These are phyloP conservation scores for Urochloa ruziziensis DNA, from an alignment of 176 grass and related monocot species.

Conservation along the genomic window DNA sequence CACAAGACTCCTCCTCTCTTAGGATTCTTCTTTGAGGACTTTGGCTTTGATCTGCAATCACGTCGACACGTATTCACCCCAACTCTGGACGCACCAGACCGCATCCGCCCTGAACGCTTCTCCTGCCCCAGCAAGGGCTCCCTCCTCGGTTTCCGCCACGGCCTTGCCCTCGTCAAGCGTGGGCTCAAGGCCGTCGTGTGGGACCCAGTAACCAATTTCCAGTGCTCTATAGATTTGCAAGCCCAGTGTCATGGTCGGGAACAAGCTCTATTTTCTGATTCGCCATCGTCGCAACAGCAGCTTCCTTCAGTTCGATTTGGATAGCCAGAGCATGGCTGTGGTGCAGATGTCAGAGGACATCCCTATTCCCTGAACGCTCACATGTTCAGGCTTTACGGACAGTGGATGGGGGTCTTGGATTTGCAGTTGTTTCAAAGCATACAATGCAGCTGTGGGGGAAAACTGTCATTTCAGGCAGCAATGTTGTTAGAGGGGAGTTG, in stretches of 20 bases:
- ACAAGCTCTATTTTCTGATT: too few relatives aligned
- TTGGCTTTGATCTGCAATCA: neutral
- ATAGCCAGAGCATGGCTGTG: neutral
- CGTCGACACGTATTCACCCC: neutral
- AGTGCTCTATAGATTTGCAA: neutral
- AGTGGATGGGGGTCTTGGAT: neutral
- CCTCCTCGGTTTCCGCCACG: neutral
- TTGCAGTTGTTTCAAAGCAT: too few relatives aligned
- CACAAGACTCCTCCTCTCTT: too few relatives aligned
- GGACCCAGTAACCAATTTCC: neutral
- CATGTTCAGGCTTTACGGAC: neutral
- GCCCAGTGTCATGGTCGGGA: neutral
- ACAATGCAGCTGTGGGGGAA: too few relatives aligned
- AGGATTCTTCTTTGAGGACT: neutral
- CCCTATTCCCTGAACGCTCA: neutral
- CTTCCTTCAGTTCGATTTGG: neutral
- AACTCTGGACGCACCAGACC: neutral
- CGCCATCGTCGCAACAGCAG: too few relatives aligned
- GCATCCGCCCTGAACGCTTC: neutral
- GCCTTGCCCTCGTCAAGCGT: neutral
- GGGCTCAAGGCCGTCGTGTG: neutral
- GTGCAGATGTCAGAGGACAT: neutral
- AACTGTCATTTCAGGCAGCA: too few relatives aligned
- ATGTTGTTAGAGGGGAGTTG: too few relatives aligned
- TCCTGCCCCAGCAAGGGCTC: neutral